Base-by-base conservation (phyloP, 2,329 filamentous ascomycete genomes). In the Aspergillus ochraceoroseus region DNA sequence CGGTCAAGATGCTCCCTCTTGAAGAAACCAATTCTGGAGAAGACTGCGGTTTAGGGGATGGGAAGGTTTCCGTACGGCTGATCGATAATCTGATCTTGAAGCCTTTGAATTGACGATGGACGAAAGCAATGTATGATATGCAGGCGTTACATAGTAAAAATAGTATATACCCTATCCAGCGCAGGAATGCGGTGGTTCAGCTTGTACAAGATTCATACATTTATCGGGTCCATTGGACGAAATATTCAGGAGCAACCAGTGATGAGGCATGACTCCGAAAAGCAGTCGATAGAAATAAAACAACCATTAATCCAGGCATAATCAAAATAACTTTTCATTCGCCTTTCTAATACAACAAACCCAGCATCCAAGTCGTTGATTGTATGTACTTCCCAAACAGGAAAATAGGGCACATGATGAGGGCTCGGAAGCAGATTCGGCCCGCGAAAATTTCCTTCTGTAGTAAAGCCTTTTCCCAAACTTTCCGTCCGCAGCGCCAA, bases 11-110 rank as follows among this genome's bases (percentile, higher is more conserved):
- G 83, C 62, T 87, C 31, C 85, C 88, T 0, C 70, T 95, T 1
- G 85, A 94, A 58, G 74, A 78, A 36, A 73, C 82, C 1, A 74
- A 72, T 33, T 68, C 78, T 4, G 85, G 76, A 0, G 89, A 96
- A 62, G 81, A 88, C 50, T 64, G 72, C 18, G 78, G 77, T 3
- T 64, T 89, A 17, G 88, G 88, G 3, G 79, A 77, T 40, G 82
- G 80, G 3, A 82, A 83, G 1, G 85, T 86, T 11, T 63, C 81
- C 1, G 92, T 98, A 32, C 75, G 92, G 47, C 69, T 98, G 64
- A 95, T 98, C 62, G 92, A 98, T 60, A 98, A 98, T 58, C 82
- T 96, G 50, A 82, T 94, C 39, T 62, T 90, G 22, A 67, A 73
- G 52, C 59, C 66, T 32, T 54, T 38, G 7, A 14, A 25, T 7